phyloP scores from a whole-genome alignment of 306 rosid genomes.

The Prunus kanzakura region DNA sequence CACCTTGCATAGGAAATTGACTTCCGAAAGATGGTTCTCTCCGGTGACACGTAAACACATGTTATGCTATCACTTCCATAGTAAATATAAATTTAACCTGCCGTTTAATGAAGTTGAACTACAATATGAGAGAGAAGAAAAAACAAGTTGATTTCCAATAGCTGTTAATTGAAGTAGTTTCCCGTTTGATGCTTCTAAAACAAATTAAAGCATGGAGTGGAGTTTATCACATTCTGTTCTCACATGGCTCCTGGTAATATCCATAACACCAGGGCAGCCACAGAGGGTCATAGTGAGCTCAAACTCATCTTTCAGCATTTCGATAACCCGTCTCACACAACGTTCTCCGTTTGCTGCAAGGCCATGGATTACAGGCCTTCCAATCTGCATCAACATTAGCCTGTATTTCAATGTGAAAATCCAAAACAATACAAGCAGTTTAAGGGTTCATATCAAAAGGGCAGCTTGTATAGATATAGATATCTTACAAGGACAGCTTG shows the following conservation, averaged over 20 bases:
- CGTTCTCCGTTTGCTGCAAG: conserved; percentile 55
- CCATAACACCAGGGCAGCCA: conserved; percentile 45
- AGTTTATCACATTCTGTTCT: conserved; percentile 37
- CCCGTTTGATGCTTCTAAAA: not conserved
- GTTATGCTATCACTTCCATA: too few species aligned
- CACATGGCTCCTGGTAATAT: conserved; percentile 51
- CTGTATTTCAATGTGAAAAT: not conserved
- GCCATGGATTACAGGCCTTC: conserved; percentile 54
- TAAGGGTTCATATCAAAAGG: not conserved
- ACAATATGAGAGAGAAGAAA: too few species aligned
- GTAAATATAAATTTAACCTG: too few species aligned
- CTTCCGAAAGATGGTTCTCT: too few species aligned
- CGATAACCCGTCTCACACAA: conserved; percentile 46
- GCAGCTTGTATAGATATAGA: not conserved
- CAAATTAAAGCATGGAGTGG: conserved; percentile 44
- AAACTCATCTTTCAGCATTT: conserved; percentile 56
- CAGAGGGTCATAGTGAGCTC: conserved; percentile 62
- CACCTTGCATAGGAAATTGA: too few species aligned
- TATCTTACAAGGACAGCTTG: conserved; percentile 59
- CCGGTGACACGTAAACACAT: too few species aligned
- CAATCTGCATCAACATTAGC: conserved; percentile 35
- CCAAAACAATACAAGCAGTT: not conserved
- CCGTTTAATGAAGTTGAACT: too few species aligned
- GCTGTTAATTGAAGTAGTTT: not conserved
- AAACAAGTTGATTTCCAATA: not conserved